Evolutionary conservation across 179 eudicot genomes (phyloP).

Genomic region (Gypsophila paniculata): DNA sequence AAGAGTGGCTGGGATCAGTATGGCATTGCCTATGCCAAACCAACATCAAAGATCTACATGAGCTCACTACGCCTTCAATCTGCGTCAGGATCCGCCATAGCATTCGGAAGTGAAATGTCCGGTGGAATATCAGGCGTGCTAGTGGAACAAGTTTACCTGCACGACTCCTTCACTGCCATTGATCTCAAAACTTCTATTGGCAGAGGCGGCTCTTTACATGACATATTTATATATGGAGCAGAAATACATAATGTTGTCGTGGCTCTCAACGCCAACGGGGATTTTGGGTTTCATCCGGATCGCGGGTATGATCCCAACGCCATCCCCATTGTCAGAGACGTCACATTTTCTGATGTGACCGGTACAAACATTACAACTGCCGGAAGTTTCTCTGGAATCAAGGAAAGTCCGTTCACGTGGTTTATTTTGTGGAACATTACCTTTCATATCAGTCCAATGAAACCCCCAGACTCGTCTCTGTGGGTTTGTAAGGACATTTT

Average conservation of each 20-base stretch:
- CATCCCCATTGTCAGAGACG: neutral
- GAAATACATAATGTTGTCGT: conserved; percentile 3
- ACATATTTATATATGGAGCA: neutral
- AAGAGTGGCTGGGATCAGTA: conserved; percentile 8
- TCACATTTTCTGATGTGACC: neutral
- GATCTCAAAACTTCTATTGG: conserved; percentile 11
- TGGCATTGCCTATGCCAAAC: conserved; percentile 13
- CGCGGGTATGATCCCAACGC: conserved; percentile 9
- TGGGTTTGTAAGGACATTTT: neutral
- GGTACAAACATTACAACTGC: conserved; percentile 5
- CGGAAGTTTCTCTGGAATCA: neutral
- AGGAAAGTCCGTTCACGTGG: conserved; percentile 10
- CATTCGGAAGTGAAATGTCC: conserved; percentile 16
- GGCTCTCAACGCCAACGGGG: conserved; percentile 13
- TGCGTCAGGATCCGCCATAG: neutral
- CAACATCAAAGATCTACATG: conserved; percentile 2
- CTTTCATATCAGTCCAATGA: conserved; percentile 6
- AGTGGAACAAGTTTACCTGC: conserved; percentile 3
- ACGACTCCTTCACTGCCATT: conserved; percentile 1
- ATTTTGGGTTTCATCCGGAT: conserved; percentile 13
- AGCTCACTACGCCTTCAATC: conserved; percentile 13
- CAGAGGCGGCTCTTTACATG: conserved; percentile 13
- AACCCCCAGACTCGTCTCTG: neutral
- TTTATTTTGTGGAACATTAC: conserved; percentile 11
- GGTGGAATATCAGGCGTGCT: conserved; percentile 9